Conservation (phyloP, 306 rosid genomes). For the Malus sylvestris region DNA sequence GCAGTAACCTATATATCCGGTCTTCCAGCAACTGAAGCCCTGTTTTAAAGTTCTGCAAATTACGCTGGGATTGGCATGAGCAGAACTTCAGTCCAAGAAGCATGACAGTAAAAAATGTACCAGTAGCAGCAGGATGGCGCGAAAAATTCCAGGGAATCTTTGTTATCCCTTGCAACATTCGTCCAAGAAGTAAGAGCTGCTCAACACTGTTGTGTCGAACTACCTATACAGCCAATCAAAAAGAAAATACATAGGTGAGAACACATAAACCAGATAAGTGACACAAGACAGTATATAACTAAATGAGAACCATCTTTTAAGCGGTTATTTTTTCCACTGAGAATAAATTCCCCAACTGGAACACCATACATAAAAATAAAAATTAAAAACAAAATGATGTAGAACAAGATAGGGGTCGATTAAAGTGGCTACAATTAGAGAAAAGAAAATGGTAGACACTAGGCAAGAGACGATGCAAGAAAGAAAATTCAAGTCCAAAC, state of each 20-base stretch:
- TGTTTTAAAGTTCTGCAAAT: slow-evolving; percentile 68
- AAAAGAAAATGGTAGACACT: background rate
- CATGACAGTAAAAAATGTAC: slow-evolving; percentile 91
- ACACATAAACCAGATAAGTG: background rate
- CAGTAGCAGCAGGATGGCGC: slow-evolving; percentile 93
- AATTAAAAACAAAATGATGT: background rate
- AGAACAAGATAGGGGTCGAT: background rate
- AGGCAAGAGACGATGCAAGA: background rate
- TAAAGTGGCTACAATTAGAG: background rate
- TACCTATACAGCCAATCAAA: slow-evolving; percentile 44
- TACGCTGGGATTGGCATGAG: slow-evolving; percentile 85
- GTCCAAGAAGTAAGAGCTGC: slow-evolving; percentile 93
- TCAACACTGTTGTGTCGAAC: slow-evolving; percentile 92
- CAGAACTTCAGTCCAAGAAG: slow-evolving; percentile 96
- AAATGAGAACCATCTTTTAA: background rate
- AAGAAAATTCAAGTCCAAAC: background rate
- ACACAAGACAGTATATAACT: background rate
- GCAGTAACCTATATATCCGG: slow-evolving; percentile 66
- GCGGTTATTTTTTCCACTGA: background rate
- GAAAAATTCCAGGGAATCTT: slow-evolving; percentile 86
- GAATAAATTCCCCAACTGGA: background rate
- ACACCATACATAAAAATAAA: no score
- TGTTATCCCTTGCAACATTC: slow-evolving; percentile 92
- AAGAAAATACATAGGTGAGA: background rate
- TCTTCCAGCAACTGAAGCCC: slow-evolving; percentile 97